phyloP scores from a whole-genome alignment of 2,329 filamentous ascomycete genomes.

The Fusarium begoniae region DNA sequence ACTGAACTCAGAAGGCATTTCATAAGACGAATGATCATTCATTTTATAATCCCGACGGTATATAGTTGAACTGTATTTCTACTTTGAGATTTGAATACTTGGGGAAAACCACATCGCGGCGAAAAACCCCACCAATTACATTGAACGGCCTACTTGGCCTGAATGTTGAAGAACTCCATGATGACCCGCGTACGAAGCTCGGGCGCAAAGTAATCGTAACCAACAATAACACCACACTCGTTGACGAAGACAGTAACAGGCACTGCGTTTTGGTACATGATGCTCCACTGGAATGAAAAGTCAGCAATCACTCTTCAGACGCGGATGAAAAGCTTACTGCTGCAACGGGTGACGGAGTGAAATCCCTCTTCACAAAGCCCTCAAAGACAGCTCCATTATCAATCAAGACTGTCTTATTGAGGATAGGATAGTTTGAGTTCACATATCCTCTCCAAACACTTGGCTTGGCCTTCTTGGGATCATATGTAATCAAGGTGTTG shows the following conservation, averaged over 20 bases:
- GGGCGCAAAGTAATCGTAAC: constrained; percentile 49
- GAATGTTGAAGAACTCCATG: constrained; percentile 46
- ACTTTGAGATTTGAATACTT: too few relatives aligned
- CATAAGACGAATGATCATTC: too few relatives aligned
- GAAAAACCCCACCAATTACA: neutral
- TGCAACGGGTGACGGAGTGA: constrained; percentile 33
- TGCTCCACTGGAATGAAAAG: constrained; percentile 43
- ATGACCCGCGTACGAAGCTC: constrained; percentile 42
- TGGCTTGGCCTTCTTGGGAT: constrained; percentile 19
- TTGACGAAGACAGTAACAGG: constrained; percentile 50
- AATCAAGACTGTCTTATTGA: constrained; percentile 43
- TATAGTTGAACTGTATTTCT: too few relatives aligned
- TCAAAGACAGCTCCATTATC: constrained; percentile 37
- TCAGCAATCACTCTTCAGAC: neutral
- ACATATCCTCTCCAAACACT: constrained; percentile 48
- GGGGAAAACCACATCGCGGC: neutral
- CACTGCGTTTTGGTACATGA: constrained; percentile 48
- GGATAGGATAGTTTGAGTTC: constrained; percentile 50
- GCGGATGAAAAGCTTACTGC: constrained; percentile 25
- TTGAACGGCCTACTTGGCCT: neutral
- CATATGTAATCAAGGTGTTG: constrained; percentile 46
- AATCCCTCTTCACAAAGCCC: constrained; percentile 35
- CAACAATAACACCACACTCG: constrained; percentile 46
- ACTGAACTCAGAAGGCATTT: rapidly evolving
- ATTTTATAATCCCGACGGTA: too few relatives aligned